Evolutionary conservation across 2,329 filamentous ascomycete species (phyloP).

Genomic region (Apiospora koreana): DNA sequence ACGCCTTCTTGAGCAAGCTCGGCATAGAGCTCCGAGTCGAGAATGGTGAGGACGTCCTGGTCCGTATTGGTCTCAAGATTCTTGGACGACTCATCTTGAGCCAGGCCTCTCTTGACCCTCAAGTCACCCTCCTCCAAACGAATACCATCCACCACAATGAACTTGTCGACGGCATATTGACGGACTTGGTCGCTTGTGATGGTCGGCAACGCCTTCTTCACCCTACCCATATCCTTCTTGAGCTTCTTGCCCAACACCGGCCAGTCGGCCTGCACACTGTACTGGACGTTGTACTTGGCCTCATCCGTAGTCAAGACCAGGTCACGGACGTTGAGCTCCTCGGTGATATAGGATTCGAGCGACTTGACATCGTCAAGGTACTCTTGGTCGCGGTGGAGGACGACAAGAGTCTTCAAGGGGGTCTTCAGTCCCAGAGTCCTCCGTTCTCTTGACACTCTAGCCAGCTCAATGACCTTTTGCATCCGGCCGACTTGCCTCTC

Average conservation of each 20-base stretch:
- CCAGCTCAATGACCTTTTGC: constrained; percentile 94
- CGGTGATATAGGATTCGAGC: constrained; percentile 82
- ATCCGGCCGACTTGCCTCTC: constrained; percentile 87
- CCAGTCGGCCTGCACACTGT: constrained; percentile 89
- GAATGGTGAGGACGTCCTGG: constrained; percentile 84
- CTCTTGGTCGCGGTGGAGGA: constrained; percentile 80
- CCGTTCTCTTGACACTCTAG: constrained; percentile 81
- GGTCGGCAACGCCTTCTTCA: constrained; percentile 84
- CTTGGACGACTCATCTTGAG: constrained; percentile 69
- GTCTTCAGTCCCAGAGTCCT: constrained; percentile 85
- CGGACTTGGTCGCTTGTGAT: constrained; percentile 82
- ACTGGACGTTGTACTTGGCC: constrained; percentile 87
- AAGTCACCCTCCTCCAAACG: constrained; percentile 80
- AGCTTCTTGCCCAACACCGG: constrained; percentile 94
- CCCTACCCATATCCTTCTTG: constrained; percentile 89
- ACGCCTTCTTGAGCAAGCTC: constrained; percentile 88
- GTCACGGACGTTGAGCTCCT: constrained; percentile 89
- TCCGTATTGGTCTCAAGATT: constrained; percentile 86
- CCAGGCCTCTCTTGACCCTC: constrained; percentile 76
- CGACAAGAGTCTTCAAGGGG: constrained; percentile 83
- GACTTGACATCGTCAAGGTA: constrained; percentile 87
- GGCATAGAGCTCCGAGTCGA: constrained; percentile 81
- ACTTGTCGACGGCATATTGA: constrained; percentile 70
- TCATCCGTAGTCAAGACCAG: constrained; percentile 85
- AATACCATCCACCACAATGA: constrained; percentile 84